Conservation (phyloP, 371 early-diverging fungal genomes). For the Apophysomyces trapeziformis region DNA sequence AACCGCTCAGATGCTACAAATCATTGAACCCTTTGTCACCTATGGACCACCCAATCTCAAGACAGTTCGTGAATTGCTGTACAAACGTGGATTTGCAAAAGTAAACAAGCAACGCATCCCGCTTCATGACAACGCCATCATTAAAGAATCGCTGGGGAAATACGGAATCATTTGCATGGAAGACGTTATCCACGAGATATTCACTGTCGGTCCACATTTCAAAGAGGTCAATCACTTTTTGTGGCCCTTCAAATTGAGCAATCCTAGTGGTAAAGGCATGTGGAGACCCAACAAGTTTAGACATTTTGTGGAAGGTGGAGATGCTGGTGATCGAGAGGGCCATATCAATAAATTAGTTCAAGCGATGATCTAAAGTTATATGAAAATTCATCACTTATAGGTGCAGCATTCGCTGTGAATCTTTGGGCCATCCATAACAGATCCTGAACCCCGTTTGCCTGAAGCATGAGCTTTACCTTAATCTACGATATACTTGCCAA, state of each 20-base stretch:
- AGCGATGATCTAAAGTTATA: conserved; percentile 86
- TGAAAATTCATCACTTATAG: no score
- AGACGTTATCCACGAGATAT: conserved; percentile 98
- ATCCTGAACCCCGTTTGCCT: no score
- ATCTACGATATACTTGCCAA: no score
- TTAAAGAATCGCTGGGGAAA: conserved; percentile 91
- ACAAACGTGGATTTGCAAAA: conserved; percentile 98
- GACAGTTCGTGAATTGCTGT: conserved; percentile 96
- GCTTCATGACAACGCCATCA: conserved; percentile 92
- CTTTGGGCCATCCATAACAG: no score
- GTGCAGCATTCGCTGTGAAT: no score
- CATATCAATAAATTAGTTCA: conserved; percentile 94
- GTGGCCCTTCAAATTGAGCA: conserved; percentile 98
- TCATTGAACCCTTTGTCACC: conserved; percentile 97
- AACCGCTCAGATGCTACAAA: conserved; percentile 95
- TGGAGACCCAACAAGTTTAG: conserved; percentile 93
- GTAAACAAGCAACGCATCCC: conserved; percentile 93
- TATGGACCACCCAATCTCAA: conserved; percentile 97
- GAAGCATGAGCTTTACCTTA: no score
- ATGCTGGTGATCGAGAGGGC: conserved; percentile 96
- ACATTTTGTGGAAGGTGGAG: conserved; percentile 98
- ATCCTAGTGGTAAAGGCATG: conserved; percentile 87
- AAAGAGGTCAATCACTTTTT: conserved; percentile 92
- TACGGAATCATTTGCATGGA: conserved; percentile 97
- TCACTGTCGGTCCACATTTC: conserved; percentile 92